phyloP scores from a whole-genome alignment of 2,329 filamentous ascomycete genomes.

The Colletotrichum theobromicola region DNA sequence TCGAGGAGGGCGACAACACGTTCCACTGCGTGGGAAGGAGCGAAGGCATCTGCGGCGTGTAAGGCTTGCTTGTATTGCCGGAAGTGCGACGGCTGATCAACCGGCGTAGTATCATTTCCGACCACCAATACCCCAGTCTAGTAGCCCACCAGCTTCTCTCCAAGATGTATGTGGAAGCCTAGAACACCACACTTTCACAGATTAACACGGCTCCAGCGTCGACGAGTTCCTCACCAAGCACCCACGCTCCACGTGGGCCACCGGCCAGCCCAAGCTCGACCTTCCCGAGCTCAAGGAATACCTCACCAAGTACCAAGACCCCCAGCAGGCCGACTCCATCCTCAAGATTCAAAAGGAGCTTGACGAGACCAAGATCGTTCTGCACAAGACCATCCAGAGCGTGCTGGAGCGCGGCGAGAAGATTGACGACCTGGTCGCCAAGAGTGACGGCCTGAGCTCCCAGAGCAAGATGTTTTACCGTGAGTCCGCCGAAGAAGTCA shows the following conservation, averaged over 20 bases:
- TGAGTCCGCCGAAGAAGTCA: constrained; percentile 39
- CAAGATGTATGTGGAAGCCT: constrained; percentile 50
- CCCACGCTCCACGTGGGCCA: constrained; percentile 71
- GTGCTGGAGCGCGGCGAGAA: constrained; percentile 92
- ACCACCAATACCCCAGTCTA: constrained; percentile 76
- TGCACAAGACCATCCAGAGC: constrained; percentile 96
- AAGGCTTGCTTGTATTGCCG: background rate
- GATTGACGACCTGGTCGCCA: constrained; percentile 90
- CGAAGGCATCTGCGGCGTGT: constrained; percentile 74
- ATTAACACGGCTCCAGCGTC: constrained; percentile 41
- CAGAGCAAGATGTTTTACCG: constrained; percentile 99
- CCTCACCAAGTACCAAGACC: constrained; percentile 78
- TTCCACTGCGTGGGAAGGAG: constrained; percentile 81
- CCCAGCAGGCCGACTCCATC: constrained; percentile 87
- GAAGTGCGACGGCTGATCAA: background rate
- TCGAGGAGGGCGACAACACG: constrained; percentile 82
- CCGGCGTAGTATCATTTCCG: constrained; percentile 65
- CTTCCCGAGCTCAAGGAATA: constrained; percentile 84
- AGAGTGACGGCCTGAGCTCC: constrained; percentile 87
- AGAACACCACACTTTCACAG: background rate
- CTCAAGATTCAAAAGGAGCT: constrained; percentile 96
- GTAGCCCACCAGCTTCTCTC: constrained; percentile 87
- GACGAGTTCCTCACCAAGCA: constrained; percentile 85
- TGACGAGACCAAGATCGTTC: constrained; percentile 95
- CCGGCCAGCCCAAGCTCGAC: constrained; percentile 55